Evolutionary conservation across 495 filamentous ascomycete species (phyloP).

Genomic region (Pyronema domesticum): DNA sequence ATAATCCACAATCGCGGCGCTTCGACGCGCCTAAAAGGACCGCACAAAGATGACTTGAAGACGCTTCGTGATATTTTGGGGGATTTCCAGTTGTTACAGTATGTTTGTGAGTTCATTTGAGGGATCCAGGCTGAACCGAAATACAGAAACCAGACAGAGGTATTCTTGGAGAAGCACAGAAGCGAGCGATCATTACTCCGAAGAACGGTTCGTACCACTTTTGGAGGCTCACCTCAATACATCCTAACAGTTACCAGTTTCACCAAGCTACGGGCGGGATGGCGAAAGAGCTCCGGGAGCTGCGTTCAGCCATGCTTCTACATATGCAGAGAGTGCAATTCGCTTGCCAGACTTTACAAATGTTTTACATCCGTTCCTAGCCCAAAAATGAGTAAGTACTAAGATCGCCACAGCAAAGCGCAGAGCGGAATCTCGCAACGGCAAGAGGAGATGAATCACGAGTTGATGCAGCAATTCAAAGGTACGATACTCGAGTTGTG

Average conservation of each 20-base stretch:
- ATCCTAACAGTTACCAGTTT: background rate
- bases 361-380: background rate
- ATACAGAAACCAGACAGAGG: background rate
- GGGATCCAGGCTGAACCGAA: background rate
- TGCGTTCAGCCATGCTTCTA: background rate
- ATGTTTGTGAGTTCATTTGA: background rate
- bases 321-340: background rate
- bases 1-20: background rate
- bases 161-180: background rate
- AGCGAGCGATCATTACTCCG: too few species aligned
- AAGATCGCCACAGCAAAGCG: background rate
- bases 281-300: background rate
- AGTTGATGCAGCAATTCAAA: background rate
- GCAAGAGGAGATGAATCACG: background rate
- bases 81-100: background rate
- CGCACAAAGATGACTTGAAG: background rate
- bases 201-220: background rate
- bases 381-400: background rate
- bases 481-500: background rate
- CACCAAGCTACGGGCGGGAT: background rate
- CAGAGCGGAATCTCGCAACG: background rate
- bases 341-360: background rate
- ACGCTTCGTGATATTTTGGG: background rate
- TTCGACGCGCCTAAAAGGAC: background rate
- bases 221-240: too few species aligned